Conservation (phyloP, 1,139 yeast species). For the Martiniozyma asiatica region DNA sequence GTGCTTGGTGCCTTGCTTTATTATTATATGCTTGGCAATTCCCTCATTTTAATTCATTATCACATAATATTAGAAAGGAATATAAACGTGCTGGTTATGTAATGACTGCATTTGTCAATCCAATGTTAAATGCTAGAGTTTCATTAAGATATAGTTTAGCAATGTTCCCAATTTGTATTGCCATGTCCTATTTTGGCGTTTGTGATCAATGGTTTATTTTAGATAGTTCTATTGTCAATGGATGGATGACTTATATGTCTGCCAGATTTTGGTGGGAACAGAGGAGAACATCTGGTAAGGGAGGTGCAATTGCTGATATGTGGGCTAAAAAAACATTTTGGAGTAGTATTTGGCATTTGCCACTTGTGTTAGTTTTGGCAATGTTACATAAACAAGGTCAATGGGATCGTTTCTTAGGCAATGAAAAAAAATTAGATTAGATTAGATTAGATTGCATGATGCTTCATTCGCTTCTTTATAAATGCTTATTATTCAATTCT, state of each 20-base stretch:
- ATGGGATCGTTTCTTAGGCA: slow-evolving; percentile 63
- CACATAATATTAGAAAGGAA: slow-evolving; percentile 80
- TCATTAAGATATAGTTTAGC: slow-evolving; percentile 77
- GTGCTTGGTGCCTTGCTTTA: slow-evolving; percentile 90
- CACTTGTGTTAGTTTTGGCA: slow-evolving; percentile 79
- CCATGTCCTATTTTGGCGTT: slow-evolving; percentile 63
- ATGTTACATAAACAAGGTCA: slow-evolving; percentile 93
- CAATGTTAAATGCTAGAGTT: slow-evolving; percentile 84
- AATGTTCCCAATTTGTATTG: slow-evolving; percentile 90
- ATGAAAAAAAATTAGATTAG: slow-evolving; percentile 8
- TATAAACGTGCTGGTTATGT: slow-evolving; percentile 89
- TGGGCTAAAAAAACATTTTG: slow-evolving; percentile 82
- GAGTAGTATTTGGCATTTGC: slow-evolving; percentile 92
- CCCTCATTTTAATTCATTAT: slow-evolving; percentile 90
- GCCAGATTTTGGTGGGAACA: slow-evolving; percentile 79
- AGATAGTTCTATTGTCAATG: slow-evolving; percentile 73
- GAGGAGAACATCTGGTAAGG: slow-evolving; percentile 32
- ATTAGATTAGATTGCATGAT: no score
- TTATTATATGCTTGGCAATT: slow-evolving; percentile 95
- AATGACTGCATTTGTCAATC: slow-evolving; percentile 92
- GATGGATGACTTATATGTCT: slow-evolving; percentile 76
- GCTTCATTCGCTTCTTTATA: no score
- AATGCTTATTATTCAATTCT: no score
- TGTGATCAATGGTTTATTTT: slow-evolving; percentile 73
- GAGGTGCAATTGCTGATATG: slow-evolving; percentile 40